phyloP scores from a whole-genome alignment of 495 filamentous ascomycete species.

The Daldinia grandis region DNA sequence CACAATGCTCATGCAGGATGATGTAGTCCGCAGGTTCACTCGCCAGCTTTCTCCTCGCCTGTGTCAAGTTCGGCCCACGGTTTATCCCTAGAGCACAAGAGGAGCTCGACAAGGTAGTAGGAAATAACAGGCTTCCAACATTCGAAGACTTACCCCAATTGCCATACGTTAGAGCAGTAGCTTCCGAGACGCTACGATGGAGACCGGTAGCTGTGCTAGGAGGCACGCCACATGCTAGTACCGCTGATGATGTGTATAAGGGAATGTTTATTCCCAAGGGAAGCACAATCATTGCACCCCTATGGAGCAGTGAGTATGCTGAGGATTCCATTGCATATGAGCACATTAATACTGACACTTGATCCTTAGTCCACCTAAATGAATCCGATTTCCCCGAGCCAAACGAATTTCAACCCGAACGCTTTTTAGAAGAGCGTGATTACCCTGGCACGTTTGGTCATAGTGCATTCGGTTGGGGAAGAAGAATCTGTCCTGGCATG shows the following conservation, averaged over 20 bases:
- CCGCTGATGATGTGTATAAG: slow-evolving; percentile 63
- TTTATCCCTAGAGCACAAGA: slow-evolving; percentile 59
- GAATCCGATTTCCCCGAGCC: slow-evolving; percentile 66
- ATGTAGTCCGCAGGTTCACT: slow-evolving; percentile 52
- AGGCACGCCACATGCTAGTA: slow-evolving; percentile 66
- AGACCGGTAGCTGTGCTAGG: slow-evolving; percentile 59
- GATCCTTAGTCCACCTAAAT: slow-evolving; percentile 60
- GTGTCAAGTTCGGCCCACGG: slow-evolving; percentile 59
- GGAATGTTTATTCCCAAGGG: slow-evolving; percentile 63
- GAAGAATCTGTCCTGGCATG: slow-evolving; percentile 65
- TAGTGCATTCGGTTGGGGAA: slow-evolving; percentile 66
- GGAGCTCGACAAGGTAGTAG: slow-evolving; percentile 65
- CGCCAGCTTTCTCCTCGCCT: slow-evolving; percentile 65
- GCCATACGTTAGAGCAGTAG: slow-evolving; percentile 56
- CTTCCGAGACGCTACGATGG: slow-evolving; percentile 63
- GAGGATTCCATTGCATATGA: slow-evolving; percentile 22
- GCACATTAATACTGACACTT: slow-evolving; percentile 18
- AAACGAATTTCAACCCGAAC: slow-evolving; percentile 58
- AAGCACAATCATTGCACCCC: slow-evolving; percentile 60
- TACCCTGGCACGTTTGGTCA: slow-evolving; percentile 64
- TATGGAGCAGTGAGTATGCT: slow-evolving; percentile 55
- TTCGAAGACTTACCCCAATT: slow-evolving; percentile 57
- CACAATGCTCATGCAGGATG: slow-evolving; percentile 54
- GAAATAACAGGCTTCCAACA: slow-evolving; percentile 57
- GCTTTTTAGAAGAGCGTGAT: slow-evolving; percentile 51